Conservation (phyloP, 2,329 filamentous ascomycete species). For the Sarocladium strictum region DNA sequence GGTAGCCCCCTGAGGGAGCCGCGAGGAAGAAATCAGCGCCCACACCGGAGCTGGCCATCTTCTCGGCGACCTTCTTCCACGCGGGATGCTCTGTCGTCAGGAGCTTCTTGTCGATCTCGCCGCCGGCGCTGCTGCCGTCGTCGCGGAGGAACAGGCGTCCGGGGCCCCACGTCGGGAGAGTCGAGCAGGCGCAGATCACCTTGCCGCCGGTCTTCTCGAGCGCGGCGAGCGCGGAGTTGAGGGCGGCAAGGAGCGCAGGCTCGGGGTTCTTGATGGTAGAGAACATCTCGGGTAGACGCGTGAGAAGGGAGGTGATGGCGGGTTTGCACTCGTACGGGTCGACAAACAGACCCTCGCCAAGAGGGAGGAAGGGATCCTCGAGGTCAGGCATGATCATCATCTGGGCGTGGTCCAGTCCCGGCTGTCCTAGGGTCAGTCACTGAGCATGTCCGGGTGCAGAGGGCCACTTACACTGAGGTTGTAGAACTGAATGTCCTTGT, state of each 20-base stretch:
- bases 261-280: slow-evolving; percentile 84
- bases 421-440: slow-evolving; percentile 34
- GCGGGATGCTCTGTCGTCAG: slow-evolving; percentile 83
- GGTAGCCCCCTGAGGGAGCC: slow-evolving; percentile 81
- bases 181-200: slow-evolving; percentile 78
- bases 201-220: slow-evolving; percentile 86
- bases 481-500: slow-evolving; percentile 97
- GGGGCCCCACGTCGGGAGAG: slow-evolving; percentile 88
- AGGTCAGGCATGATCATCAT: slow-evolving; percentile 99
- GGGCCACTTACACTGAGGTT: slow-evolving; percentile 68
- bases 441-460: background rate
- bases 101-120: slow-evolving; percentile 87
- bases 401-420: slow-evolving; percentile 77
- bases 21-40: slow-evolving; percentile 94
- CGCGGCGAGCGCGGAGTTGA: slow-evolving; percentile 79
- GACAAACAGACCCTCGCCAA: slow-evolving; percentile 89
- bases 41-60: slow-evolving; percentile 80
- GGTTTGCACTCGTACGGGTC: slow-evolving; percentile 86
- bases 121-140: slow-evolving; percentile 77
- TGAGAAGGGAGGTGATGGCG: slow-evolving; percentile 83
- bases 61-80: slow-evolving; percentile 80
- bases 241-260: slow-evolving; percentile 74
- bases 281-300: slow-evolving; percentile 79
- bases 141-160: slow-evolving; percentile 81
- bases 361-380: slow-evolving; percentile 90